Base-by-base conservation (phyloP, 805 yeast species). In the Yarrowia sp. region DNA sequence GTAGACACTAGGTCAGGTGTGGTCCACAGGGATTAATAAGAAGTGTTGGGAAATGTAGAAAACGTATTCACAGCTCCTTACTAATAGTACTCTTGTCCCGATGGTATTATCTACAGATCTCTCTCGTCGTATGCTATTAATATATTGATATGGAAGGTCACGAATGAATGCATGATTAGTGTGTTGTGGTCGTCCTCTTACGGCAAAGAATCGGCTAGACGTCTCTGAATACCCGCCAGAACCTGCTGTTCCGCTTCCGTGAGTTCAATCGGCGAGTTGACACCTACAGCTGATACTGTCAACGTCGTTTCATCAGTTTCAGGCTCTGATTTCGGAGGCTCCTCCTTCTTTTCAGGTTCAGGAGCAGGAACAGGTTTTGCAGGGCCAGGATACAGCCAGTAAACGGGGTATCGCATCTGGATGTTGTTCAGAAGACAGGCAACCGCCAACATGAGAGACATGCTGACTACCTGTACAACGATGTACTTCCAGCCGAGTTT, bases 401-500 rank as follows among this genome's bases (percentile, higher is more conserved):
- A 85, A 1, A 74, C 75, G 0, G 91, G 91, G 73, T 87, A 88
- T 52, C 75, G 74, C 61, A 89, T 75, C 3, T 83, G 69, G 1
- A 88, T 73, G 72, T 87, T 88, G 58, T 88, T 86, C 3, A 85
- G 80, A 8, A 88, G 75, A 50, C 83, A 78, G 0, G 89, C 88
- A 1, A 85, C 84, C 1, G 78, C 75, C 9, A 85, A 72, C 70
- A 86, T 83, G 52, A 87, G 75, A 2, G 83, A 75, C 2, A 84
- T 79, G 3, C 85, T 80, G 0, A 87, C 78, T 3, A 88, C 67
- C 67, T 87, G 88, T 0, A 79, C 81, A 0, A 89, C 88, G 38
- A 88, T 73, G 72, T 83, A 87, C 85, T 88, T 85, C 92, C 91
- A 88, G 61, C 90, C 84, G 83, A 87, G 79, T 3, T 64, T 71